These are phyloP conservation scores for Monosporascus sp. DNA, from an alignment of 2,329 filamentous ascomycete genomes.

Conservation along the genomic window DNA sequence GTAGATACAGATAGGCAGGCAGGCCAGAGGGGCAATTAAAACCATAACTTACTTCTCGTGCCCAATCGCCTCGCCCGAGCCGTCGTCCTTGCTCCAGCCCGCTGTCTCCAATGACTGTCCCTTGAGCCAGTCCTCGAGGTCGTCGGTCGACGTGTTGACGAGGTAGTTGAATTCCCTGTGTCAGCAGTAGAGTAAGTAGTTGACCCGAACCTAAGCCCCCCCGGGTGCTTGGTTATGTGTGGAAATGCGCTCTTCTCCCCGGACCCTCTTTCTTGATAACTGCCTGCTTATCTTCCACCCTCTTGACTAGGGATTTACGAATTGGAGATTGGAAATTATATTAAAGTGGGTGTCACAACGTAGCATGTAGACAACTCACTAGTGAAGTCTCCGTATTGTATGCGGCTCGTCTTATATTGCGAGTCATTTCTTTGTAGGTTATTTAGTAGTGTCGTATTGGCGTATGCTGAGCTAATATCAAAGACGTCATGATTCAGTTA, in stretches of 20 bases:
- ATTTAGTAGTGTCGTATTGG: background rate
- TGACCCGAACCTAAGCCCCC: too few species aligned
- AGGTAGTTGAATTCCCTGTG: slow-evolving; percentile 53
- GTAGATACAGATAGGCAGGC: too few species aligned
- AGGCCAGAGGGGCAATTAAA: background rate
- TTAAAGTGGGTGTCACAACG: too few species aligned
- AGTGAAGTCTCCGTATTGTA: too few species aligned
- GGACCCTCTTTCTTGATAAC: slow-evolving; percentile 15
- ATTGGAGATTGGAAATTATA: background rate
- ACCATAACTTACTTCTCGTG: slow-evolving; percentile 32
- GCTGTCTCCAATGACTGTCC: slow-evolving; percentile 42
- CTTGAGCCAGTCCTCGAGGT: slow-evolving; percentile 50
- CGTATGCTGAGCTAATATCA: slow-evolving; percentile 3
- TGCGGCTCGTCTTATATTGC: background rate
- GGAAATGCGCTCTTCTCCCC: background rate
- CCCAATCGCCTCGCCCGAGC: slow-evolving; percentile 50
- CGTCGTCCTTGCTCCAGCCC: slow-evolving; percentile 48
- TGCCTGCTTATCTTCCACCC: slow-evolving; percentile 20
- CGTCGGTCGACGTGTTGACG: slow-evolving; percentile 52
- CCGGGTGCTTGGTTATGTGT: too few species aligned
- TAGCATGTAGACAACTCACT: too few species aligned
- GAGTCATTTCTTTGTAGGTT: background rate
- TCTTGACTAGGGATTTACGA: slow-evolving; percentile 2
- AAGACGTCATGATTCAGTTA: slow-evolving; percentile 14
- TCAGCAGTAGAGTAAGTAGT: background rate